These are phyloP conservation scores for Ogataea pini DNA, from an alignment of 805 yeast genomes.

Conservation along the genomic window DNA sequence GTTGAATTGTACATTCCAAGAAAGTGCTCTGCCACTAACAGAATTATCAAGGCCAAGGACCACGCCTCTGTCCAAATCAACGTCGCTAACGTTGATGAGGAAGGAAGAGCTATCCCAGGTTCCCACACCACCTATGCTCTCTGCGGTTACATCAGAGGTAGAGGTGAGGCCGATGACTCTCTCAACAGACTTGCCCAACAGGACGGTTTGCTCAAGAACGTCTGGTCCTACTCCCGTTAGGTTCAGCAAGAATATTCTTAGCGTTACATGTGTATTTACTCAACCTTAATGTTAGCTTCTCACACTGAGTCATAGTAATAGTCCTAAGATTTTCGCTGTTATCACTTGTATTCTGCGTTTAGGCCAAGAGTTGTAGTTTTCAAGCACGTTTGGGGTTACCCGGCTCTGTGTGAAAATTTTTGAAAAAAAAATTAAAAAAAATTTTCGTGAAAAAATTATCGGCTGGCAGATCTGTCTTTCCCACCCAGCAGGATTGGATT, in stretches of 20 bases:
- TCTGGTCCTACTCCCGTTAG: slow-evolving; percentile 94
- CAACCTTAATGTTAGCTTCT: slow-evolving; percentile 5
- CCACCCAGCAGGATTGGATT: slow-evolving; percentile 9
- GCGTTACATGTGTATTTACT: slow-evolving; percentile 11
- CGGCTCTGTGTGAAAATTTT: slow-evolving; percentile 9
- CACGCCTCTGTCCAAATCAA: slow-evolving; percentile 99
- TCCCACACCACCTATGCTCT: slow-evolving; percentile 93
- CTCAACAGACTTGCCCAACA: slow-evolving; percentile 98
- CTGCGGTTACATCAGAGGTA: slow-evolving; percentile 94
- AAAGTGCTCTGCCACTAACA: slow-evolving; percentile 99
- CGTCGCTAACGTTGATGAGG: slow-evolving; percentile 97
- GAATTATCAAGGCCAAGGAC: slow-evolving; percentile 99
- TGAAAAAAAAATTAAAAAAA: slow-evolving; percentile 4
- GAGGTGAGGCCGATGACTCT: slow-evolving; percentile 99
- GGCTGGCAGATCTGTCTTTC: slow-evolving; percentile 9
- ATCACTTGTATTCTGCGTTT: too few species aligned
- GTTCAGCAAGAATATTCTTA: slow-evolving; percentile 13
- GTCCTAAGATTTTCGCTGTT: too few species aligned
- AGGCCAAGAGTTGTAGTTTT: too few species aligned
- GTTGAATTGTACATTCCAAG: slow-evolving; percentile 99
- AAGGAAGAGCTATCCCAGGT: slow-evolving; percentile 93
- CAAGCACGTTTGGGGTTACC: too few species aligned
- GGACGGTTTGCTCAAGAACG: slow-evolving; percentile 97
- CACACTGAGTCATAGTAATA: background rate
- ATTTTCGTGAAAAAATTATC: slow-evolving; percentile 11